These are phyloP conservation scores for Xylariaceae sp. DNA, from an alignment of 2,329 filamentous ascomycete species.

Conservation along the genomic window DNA sequence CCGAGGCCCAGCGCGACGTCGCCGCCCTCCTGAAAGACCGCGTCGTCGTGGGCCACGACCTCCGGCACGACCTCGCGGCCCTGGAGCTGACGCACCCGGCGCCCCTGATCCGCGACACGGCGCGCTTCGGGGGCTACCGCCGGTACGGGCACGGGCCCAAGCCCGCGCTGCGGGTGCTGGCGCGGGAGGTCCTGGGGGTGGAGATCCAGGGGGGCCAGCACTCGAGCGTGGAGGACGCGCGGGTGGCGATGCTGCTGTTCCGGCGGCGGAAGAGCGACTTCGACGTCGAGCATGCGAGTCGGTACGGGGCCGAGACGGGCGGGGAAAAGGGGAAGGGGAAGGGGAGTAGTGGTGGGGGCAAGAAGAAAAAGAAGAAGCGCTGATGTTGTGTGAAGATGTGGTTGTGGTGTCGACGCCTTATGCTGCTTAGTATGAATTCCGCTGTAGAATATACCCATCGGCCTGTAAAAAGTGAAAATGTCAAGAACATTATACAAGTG, in stretches of 20 bases:
- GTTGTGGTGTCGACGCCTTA: not conserved
- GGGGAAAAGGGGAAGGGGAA: not conserved
- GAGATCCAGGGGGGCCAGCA: constrained; percentile 62
- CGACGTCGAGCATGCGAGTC: constrained; percentile 72
- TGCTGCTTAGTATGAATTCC: too few species aligned
- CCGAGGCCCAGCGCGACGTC: constrained; percentile 71
- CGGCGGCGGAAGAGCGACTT: constrained; percentile 78
- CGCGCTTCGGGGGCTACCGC: constrained; percentile 69
- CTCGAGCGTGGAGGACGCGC: constrained; percentile 70
- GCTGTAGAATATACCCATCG: too few species aligned
- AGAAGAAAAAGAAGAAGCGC: constrained; percentile 1
- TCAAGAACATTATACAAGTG: too few species aligned
- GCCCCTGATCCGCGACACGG: constrained; percentile 61
- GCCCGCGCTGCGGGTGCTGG: constrained; percentile 60
- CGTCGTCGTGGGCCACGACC: constrained; percentile 67
- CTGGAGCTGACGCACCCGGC: constrained; percentile 43
- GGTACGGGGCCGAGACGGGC: constrained; percentile 41
- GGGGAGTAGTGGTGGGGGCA: not conserved
- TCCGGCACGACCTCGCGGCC: constrained; percentile 67
- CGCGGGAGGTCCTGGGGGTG: constrained; percentile 52
- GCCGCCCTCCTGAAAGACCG: constrained; percentile 58
- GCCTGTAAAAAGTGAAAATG: too few species aligned
- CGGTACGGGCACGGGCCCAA: constrained; percentile 64
- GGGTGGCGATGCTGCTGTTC: constrained; percentile 87
- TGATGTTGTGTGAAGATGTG: not conserved